Base-by-base conservation (phyloP, 495 filamentous ascomycete species). In the Patellaria atrata region DNA sequence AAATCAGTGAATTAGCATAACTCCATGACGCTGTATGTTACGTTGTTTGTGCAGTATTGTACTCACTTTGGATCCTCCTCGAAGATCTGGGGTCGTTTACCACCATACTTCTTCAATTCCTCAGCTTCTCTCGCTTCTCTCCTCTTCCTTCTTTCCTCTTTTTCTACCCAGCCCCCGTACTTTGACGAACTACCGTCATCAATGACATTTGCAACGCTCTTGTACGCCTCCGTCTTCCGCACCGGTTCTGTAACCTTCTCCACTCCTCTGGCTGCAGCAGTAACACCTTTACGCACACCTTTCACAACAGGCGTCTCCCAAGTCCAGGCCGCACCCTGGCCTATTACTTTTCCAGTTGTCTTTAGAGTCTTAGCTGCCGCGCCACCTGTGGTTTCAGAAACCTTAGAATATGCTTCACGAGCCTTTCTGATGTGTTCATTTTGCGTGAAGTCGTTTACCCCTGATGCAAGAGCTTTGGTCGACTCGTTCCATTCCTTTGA, bases 401-500 rank as follows among this genome's bases (percentile, higher is more conserved):
- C 84, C 37, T 76, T 75, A 36, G 76, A 72, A 53, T 93, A 94
- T 13, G 83, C 87, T 41, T 80, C 71, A 34, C 80, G 74, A 18
- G 89, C 89, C 41, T 77, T 73, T 42, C 79, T 76, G 23, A 97
- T 75, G n/a, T 74, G 79, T 53, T 93, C 84, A 50, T 79, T 94
- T 55, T 96, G 89, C n/a, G 73, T 78, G 51, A 97, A 84, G 41
- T 94, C 70, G 45, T 93, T 77, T 16, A 83, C 85, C 0, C 77
- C 80, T 23, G 79, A 78, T 9, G 83, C 82, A 8, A 97, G 68
- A 33, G 85, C 82, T 55, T 96, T 94, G 12, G 86, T 97, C 27
- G 82, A 92, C 47, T 97, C 89, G 49, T 96, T 89, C 89, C 91
- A 97, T 57, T 97, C 89, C 54, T 96, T 92, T 12, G 89, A 96